Evolutionary conservation across 495 filamentous ascomycete genomes (phyloP).

Genomic region (Evansstolkia leycettana): DNA sequence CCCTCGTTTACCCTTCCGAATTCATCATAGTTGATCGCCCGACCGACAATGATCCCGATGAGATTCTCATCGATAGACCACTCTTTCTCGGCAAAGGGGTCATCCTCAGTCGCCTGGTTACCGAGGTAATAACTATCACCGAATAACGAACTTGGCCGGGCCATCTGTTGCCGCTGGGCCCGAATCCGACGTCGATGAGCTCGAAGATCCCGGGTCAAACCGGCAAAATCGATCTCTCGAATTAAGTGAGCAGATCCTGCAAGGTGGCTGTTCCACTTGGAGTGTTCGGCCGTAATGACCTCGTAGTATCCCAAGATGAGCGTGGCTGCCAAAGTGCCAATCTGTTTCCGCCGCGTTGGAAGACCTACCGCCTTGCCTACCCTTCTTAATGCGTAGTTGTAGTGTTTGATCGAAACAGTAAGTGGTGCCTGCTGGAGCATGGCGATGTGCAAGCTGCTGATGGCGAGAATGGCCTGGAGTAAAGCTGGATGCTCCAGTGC

Average conservation of each 20-base stretch:
- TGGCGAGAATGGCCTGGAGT: constrained; percentile 82
- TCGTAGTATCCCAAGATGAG: constrained; percentile 89
- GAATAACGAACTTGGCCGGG: constrained; percentile 7
- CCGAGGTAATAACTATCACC: constrained; percentile 8
- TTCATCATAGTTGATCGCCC: constrained; percentile 31
- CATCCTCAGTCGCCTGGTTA: constrained; percentile 17
- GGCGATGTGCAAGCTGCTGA: constrained; percentile 80
- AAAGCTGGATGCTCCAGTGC: constrained; percentile 74
- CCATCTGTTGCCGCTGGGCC: constrained; percentile 12
- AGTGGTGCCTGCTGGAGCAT: constrained; percentile 59
- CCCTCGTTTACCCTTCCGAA: constrained; percentile 29
- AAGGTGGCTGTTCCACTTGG: constrained; percentile 90
- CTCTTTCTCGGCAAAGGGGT: constrained; percentile 34
- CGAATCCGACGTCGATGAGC: constrained; percentile 27
- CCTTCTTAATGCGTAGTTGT: constrained; percentile 71
- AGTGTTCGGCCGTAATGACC: constrained; percentile 86
- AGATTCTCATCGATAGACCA: constrained; percentile 26
- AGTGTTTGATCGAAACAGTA: constrained; percentile 81
- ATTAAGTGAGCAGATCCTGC: constrained; percentile 73
- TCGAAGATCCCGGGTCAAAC: constrained; percentile 59
- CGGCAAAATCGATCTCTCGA: constrained; percentile 65
- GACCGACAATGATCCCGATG: constrained; percentile 32
- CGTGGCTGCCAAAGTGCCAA: constrained; percentile 77
- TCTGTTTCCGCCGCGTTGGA: constrained; percentile 55
- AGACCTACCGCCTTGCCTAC: constrained; percentile 64